phyloP scores from a whole-genome alignment of 1,284 basidiomycete genomes.

The Austroboletus niveus region DNA sequence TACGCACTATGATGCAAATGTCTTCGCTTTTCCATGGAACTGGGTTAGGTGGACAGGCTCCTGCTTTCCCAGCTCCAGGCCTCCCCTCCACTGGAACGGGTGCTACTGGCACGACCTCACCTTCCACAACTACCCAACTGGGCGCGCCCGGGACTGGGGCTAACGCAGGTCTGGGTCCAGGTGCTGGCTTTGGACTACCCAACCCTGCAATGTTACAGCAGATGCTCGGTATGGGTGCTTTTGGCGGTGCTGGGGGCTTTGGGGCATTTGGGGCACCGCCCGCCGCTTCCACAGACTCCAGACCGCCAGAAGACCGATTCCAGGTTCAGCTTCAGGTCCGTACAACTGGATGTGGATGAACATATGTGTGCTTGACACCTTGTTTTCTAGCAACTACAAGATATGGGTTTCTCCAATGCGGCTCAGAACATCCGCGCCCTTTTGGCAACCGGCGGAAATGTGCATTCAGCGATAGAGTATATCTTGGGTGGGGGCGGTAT shows the following conservation, averaged over 20 bases:
- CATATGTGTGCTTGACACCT: not conserved
- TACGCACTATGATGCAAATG: constrained; percentile 84
- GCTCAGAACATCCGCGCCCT: constrained; percentile 87
- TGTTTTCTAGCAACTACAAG: constrained; percentile 70
- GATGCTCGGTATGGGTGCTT: constrained; percentile 33
- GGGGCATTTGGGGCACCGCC: constrained; percentile 32
- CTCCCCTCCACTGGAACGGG: constrained; percentile 32
- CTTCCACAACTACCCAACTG: constrained; percentile 12
- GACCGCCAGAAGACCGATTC: constrained; percentile 86
- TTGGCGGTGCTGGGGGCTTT: constrained; percentile 9
- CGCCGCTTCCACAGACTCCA: constrained; percentile 57
- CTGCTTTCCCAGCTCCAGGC: constrained; percentile 60
- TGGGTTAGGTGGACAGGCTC: constrained; percentile 28
- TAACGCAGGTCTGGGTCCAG: constrained; percentile 3
- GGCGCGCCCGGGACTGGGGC: constrained; percentile 20
- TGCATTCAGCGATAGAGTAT: constrained; percentile 88
- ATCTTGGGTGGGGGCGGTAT: constrained; percentile 78
- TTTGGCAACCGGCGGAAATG: constrained; percentile 84
- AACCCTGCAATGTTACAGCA: constrained; percentile 43
- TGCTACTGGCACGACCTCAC: constrained; percentile 28
- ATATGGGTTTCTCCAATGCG: constrained; percentile 85
- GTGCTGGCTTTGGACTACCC: constrained; percentile 19
- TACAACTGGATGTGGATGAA: not conserved
- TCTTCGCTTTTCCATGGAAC: constrained; percentile 53
- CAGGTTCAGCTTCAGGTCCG: constrained; percentile 78